Base-by-base conservation (phyloP, 106 monocot genomes). In the Vanilla planifolia region DNA sequence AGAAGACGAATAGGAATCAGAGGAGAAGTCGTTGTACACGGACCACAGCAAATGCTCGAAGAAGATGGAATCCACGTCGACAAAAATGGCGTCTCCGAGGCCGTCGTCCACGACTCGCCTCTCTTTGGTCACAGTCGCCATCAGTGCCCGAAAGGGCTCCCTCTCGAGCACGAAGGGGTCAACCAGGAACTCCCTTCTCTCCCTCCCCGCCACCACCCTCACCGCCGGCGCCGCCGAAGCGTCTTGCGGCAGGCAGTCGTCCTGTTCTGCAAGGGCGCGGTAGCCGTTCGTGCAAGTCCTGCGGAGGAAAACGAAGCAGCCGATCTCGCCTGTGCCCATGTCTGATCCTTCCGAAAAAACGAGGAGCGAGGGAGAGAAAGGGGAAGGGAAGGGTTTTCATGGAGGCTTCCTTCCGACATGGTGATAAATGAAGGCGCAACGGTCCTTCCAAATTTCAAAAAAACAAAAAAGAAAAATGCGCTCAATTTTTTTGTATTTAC, bases 1-100 rank as follows among this genome's bases (percentile, higher is more conserved):
- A 40, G 69, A 62, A 61, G 72, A 41, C 10, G 75, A 67, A 32
- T 61, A 59, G 9, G 71, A 46, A 6, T 71, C 55, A 26, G 64
- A 53, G 24, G 65, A 56, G 19, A 8, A 47, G 13, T 77, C 76
- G 33, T 81, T 75, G 46, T 69, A 61, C 9, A 73, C 74, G 64
- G 86, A 64, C 92, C 92, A 92, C 2, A 92, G 80, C 77, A 92
- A 63, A 67, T 92, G 92, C 67, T 92, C 92, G 65, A 92, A 92
- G 55, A 92, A 62, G 43, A 92, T 83, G 33, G 67, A 64, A 40
- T 92, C 92, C 8, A 92, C 77, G 30, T 83, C 79, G 15, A 82
- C 63, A 55, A 83, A 86, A 41, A 92, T 62, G 24, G 61, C 78
- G 9, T 63, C 78, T 5, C 44, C 65, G 16, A 43, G 43, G 25